Evolutionary conservation across 768 basidiomycete genomes (phyloP), one percentile per base, ranked within the genome.

Genomic region (Kockovaella imperatae): DNA sequence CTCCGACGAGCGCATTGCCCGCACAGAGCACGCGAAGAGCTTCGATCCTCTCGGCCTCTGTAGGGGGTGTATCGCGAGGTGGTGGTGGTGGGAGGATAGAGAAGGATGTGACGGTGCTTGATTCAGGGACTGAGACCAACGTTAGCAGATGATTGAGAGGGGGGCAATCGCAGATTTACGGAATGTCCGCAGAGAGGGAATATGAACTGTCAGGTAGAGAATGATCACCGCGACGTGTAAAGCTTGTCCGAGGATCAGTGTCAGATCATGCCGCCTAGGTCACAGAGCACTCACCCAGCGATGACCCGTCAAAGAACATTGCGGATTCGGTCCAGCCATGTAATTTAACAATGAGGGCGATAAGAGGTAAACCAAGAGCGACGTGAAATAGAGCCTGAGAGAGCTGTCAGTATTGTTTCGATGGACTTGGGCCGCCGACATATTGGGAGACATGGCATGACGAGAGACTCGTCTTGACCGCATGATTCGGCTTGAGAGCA

Each of bases 261-360:
- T 25, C 18, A 42, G 30, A 8, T 38, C 13, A 15, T 8, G 21
- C 20, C 38, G 21, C 23, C 5, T n/a, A 21, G n/a, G 21, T 15
- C 3, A 40, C 38, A 21, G 13, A 13, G 30, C 13, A 75, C 80
- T 59, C 57, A 90, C 90, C 87, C 50, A 93, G 72, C 57, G 81
- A 82, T 20, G 83, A 82, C 18, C 91, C 91, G 70, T 96, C 91
- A 69, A 96, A 96, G 75, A 87, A 90, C 74, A 91, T 78, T 6
- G 91, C 91, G 57, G 85, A 87, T 62, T 95, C 90, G 64, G 83
- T 82, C 87, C 89, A 95, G 53, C 76, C 79, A 70, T 85, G 77
- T 49, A 95, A 75, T 70, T 95, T 96, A 39, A 79, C 77, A 8
- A 89, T 58, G 42, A 89, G 75, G 8, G 83, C 84, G 21, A 83